Evolutionary conservation across 192 early-diverging fungal species (phyloP), one percentile per base, ranked within the genome.

Genomic region (Coemansia sp.): DNA sequence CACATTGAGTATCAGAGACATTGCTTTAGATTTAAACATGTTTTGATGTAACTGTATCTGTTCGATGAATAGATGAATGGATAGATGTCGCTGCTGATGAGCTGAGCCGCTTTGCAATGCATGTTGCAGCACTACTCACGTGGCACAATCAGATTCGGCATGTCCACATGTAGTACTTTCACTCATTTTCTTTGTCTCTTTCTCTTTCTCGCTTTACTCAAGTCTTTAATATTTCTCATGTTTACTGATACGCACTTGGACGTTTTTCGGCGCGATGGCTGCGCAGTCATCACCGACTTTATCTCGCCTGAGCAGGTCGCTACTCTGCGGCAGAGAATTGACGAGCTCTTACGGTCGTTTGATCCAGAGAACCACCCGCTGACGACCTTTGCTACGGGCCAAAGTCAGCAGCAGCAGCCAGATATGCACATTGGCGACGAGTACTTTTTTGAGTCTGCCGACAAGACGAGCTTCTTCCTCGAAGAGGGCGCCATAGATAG

Each of bases 391-490:
- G 85, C 86, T 1, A 94, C 95, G 0, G 89, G 91, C 32, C 52
- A 53, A 30, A 53, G 52, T 3, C 52, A 53, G 3, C 52, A 30
- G 26, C 52, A 30, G 52, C 52, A 53, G 3, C 52, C 52, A 1
- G 52, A 53, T 30, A 74, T 71, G 0, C 91, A 94, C 74, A 87
- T 91, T 38, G 91, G 94, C 30, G 92, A 95, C 70, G 90, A 91
- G 21, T 98, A 98, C 76, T 98, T 96, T 85, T 84, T 98, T 21
- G 80, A 79, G 30, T 93, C 91, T 3, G 91, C 92, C 26, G 91
- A 93, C 75, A 93, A 94, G 65, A 75, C 93, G 64, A 85, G 92
- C 17, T 96, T 88, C 74, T 98, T 98, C 73, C 92, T 96, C 63
- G 96, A 98, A 73, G 88, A 92, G 42, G 91, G 84, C 44, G 94